Evolutionary conservation across 768 basidiomycete genomes (phyloP), one percentile per base, ranked within the genome.

Genomic region (Boletellus sp.): DNA sequence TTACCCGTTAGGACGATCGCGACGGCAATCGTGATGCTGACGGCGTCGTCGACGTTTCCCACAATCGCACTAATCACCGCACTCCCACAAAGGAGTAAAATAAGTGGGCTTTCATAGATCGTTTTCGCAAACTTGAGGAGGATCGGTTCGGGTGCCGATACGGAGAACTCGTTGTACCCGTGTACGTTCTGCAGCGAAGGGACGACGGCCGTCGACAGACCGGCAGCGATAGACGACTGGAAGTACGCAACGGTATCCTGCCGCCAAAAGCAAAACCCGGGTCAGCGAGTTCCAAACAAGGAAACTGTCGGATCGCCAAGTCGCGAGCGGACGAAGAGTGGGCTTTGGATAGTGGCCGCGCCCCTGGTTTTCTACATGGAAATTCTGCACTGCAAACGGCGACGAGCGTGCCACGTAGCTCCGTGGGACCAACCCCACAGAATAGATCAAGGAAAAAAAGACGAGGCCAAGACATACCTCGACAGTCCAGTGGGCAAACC

Each of bases 91-190:
- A 98, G 74, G 3, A 98, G 75, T 20, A 98, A 72, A 62, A 95
- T 96, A 3, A 98, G 72, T 2, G 95, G 94, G 62, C 84, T 91
- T 71, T 97, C 94, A 68, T 94, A 96, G 43, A 98, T 93, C 32
- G 89, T 94, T 68, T 94, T 94, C 13, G 85, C 84, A 65, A 97
- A 97, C 70, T 96, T 96, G 63, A 94, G 69, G 35, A 86, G 70
- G 9, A 85, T 68, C 1, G 90, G 86, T 61, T 96, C 93, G 3
- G 91, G 84, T 0, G 87, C 73, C 0, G 80, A 78, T 12, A 97
- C 90, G 1, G 89, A 81, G 66, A 97, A 97, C 69, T 98, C 94
- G 72, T 98, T 98, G 66, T 91, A 94, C 3, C 93, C 93, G 56
- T 92, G 81, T 2, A 71, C 73, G 23, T 77, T 77, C 31, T 84